phyloP scores from a whole-genome alignment of 768 basidiomycete species.

The Harrya chromipes region DNA sequence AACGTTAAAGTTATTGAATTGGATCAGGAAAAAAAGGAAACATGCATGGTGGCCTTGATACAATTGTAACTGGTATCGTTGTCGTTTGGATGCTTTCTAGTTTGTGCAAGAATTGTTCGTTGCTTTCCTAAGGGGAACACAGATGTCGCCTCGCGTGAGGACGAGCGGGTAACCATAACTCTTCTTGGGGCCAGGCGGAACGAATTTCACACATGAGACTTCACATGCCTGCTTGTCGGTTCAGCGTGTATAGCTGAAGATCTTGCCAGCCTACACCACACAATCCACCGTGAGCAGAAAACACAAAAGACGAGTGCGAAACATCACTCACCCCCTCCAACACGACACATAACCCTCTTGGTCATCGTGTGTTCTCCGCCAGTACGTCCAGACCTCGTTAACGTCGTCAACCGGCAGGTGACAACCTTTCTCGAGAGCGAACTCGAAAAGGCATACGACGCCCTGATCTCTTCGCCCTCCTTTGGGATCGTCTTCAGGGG shows the following conservation, averaged over 20 bases:
- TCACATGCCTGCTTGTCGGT: slow-evolving; percentile 68
- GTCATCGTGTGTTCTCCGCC: slow-evolving; percentile 41
- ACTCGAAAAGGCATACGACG: slow-evolving; percentile 81
- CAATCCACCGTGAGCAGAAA: slow-evolving; percentile 1
- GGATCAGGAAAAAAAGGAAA: slow-evolving; percentile 3
- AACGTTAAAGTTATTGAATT: slow-evolving; percentile 3
- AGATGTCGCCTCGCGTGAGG: not conserved
- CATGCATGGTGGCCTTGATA: slow-evolving; percentile 24
- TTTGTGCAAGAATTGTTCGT: slow-evolving; percentile 24
- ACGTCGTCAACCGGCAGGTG: slow-evolving; percentile 75
- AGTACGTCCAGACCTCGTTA: slow-evolving; percentile 54
- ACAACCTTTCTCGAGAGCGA: slow-evolving; percentile 70
- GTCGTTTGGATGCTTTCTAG: slow-evolving; percentile 27
- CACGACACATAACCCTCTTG: slow-evolving; percentile 90
- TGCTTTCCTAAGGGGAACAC: slow-evolving; percentile 13
- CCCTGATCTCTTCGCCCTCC: slow-evolving; percentile 76
- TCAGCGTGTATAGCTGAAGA: slow-evolving; percentile 70
- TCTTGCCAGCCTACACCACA: slow-evolving; percentile 68
- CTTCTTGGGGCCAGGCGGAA: not conserved
- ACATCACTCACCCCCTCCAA: slow-evolving; percentile 71
- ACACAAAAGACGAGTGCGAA: not conserved
- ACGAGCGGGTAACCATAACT: not conserved
- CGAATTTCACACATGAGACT: not conserved
- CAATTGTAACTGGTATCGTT: slow-evolving; percentile 25
- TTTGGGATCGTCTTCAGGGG: slow-evolving; percentile 61